These are phyloP conservation scores for Cryomyces antarcticus DNA, from an alignment of 495 filamentous ascomycete genomes.

Conservation along the genomic window DNA sequence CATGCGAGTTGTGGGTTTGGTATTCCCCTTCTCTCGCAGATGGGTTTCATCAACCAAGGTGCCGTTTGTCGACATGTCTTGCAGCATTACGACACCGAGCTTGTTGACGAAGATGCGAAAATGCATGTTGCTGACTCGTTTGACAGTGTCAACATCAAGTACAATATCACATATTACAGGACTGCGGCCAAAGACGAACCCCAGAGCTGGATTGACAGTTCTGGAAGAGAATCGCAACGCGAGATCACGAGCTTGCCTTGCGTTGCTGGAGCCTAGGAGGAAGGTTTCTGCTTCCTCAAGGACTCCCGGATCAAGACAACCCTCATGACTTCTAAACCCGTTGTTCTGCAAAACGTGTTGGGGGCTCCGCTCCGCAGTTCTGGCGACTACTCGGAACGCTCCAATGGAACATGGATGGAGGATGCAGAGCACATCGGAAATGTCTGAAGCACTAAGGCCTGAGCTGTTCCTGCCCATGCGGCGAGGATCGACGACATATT, in stretches of 20 bases:
- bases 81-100: conserved; percentile 65
- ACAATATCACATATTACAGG: conserved; percentile 48
- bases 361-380: conserved; percentile 27
- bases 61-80: conserved; percentile 83
- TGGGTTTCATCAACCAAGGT: conserved; percentile 58
- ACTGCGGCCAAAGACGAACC: conserved; percentile 78
- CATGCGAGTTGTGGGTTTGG: conserved; percentile 29
- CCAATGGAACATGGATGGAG: conserved; percentile 57
- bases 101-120: conserved; percentile 78
- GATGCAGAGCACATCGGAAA: conserved; percentile 75
- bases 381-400: conserved; percentile 45
- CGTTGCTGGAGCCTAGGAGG: conserved; percentile 16
- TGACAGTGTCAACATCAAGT: conserved; percentile 29
- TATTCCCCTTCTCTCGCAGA: conserved; percentile 28
- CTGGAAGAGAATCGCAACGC: conserved; percentile 59
- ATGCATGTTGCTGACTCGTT: conserved; percentile 66
- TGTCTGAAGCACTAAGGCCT: conserved; percentile 56
- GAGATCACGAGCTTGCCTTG: conserved; percentile 31
- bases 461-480: conserved; percentile 56
- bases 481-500: conserved; percentile 61
- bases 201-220: conserved; percentile 38
- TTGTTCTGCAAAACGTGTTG: conserved; percentile 34
- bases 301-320: conserved; percentile 10
- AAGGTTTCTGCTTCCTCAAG: conserved; percentile 31
- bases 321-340: conserved; percentile 8